Evolutionary conservation across 1,284 basidiomycete genomes (phyloP).

Genomic region (Athelia psychrophila): DNA sequence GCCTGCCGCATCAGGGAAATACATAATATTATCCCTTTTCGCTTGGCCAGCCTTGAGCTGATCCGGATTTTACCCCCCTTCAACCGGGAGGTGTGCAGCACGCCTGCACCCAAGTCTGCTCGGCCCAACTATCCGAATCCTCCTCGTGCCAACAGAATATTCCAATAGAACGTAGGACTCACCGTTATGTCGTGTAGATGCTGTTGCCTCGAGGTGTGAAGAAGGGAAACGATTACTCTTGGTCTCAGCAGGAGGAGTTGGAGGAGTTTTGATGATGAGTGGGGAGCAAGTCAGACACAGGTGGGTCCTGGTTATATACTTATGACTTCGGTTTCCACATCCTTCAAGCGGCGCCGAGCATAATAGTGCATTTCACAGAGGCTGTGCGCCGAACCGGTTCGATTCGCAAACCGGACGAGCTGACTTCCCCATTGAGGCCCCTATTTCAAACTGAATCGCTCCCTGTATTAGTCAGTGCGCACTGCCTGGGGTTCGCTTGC

Average conservation of each 20-base stretch:
- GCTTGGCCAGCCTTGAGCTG: neutral
- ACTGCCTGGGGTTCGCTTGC: no score
- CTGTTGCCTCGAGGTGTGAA: slow-evolving; percentile 1
- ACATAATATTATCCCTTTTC: neutral
- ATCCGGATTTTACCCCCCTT: neutral
- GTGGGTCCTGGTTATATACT: neutral
- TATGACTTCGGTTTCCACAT: neutral
- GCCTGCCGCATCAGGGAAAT: neutral
- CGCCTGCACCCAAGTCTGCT: neutral
- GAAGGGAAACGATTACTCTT: neutral
- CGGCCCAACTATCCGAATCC: neutral
- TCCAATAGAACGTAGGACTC: neutral
- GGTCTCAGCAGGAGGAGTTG: no score
- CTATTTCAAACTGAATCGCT: no score
- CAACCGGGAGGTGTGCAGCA: neutral
- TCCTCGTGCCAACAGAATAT: neutral
- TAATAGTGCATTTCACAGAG: neutral
- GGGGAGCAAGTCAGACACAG: neutral
- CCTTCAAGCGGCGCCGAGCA: neutral
- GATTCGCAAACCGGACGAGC: no score
- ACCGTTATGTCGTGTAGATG: no score
- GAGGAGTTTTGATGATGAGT: neutral
- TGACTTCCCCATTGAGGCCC: no score
- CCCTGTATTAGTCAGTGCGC: no score
- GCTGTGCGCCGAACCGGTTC: neutral